Conservation (phyloP, 2,329 filamentous ascomycete genomes). For the Byssothecium circinans region DNA sequence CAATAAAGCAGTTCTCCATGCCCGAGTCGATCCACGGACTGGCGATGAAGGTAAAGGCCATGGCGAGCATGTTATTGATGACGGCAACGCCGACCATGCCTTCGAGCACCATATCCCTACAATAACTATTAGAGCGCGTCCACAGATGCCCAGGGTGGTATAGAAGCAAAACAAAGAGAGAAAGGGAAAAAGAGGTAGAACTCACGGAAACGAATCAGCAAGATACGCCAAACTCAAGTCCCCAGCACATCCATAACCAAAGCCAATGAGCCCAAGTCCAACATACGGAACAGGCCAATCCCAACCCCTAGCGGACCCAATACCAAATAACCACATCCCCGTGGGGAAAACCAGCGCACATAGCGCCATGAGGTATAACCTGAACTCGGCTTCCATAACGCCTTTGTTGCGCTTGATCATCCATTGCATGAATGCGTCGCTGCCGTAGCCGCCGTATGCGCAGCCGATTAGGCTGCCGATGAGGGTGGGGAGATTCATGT, state of each 20-base stretch:
- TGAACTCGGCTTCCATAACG: conserved; percentile 59
- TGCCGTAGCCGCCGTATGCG: conserved; percentile 60
- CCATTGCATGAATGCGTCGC: conserved; percentile 59
- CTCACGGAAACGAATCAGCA: conserved; percentile 20
- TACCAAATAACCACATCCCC: conserved; percentile 58
- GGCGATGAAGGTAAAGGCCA: conserved; percentile 21
- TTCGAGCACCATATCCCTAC: conserved; percentile 20
- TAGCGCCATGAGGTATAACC: conserved; percentile 55
- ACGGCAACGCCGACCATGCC: conserved; percentile 25
- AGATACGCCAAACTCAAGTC: conserved; percentile 46
- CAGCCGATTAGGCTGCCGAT: conserved; percentile 60
- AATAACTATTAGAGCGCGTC: no score
- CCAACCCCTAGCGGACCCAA: conserved; percentile 56
- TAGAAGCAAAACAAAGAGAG: no score
- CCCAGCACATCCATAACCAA: conserved; percentile 62
- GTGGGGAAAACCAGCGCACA: conserved; percentile 55
- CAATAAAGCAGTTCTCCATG: conserved; percentile 23
- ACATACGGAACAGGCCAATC: conserved; percentile 58
- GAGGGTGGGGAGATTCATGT: conserved; percentile 61
- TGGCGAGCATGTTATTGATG: conserved; percentile 22
- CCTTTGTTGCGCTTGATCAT: conserved; percentile 57
- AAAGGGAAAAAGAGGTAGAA: conserved; percentile 4
- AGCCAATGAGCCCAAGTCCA: conserved; percentile 60
- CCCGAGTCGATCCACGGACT: conserved; percentile 21
- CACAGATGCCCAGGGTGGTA: no score